These are phyloP conservation scores for Cladosporium sp. DNA, from an alignment of 2,329 filamentous ascomycete genomes.

Conservation along the genomic window DNA sequence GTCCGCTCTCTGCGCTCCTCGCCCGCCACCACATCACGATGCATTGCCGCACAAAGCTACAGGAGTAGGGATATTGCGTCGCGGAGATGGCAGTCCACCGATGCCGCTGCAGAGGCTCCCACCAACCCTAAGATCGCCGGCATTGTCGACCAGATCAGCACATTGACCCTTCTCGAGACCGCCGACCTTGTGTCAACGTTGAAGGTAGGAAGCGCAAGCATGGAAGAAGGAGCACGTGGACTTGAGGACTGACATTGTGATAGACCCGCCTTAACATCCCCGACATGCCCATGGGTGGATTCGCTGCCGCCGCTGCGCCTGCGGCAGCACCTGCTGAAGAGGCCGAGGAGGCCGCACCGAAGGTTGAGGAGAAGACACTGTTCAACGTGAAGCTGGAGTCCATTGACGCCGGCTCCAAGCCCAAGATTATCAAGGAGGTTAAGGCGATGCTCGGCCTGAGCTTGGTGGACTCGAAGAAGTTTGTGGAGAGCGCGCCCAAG, in stretches of 20 bases:
- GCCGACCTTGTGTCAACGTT: slow-evolving; percentile 90
- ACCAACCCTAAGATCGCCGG: slow-evolving; percentile 85
- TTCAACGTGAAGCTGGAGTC: slow-evolving; percentile 94
- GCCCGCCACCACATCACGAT: slow-evolving; percentile 20
- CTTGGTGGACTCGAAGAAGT: slow-evolving; percentile 99
- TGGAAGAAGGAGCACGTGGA: not conserved
- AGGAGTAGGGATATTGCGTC: slow-evolving; percentile 26
- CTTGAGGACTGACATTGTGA: slow-evolving; percentile 8
- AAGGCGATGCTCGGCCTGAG: slow-evolving; percentile 93
- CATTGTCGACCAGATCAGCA: slow-evolving; percentile 98
- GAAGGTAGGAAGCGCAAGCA: slow-evolving; percentile 61
- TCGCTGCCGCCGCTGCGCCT: slow-evolving; percentile 63
- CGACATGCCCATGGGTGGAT: slow-evolving; percentile 91
- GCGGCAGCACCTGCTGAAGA: slow-evolving; percentile 59
- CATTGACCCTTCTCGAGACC: slow-evolving; percentile 96
- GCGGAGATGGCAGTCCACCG: slow-evolving; percentile 86
- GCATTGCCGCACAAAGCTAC: slow-evolving; percentile 21
- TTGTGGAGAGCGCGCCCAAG: slow-evolving; percentile 97
- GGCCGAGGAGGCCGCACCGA: slow-evolving; percentile 84
- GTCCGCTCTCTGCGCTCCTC: slow-evolving; percentile 33
- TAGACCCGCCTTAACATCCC: slow-evolving; percentile 95
- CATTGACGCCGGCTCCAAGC: slow-evolving; percentile 85
- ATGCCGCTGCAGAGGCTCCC: slow-evolving; percentile 43
- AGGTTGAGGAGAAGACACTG: slow-evolving; percentile 87
- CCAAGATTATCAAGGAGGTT: slow-evolving; percentile 99